Evolutionary conservation across 2,329 filamentous ascomycete species (phyloP), one percentile per base, ranked within the genome.

Genomic region (Curvularia lunata): DNA sequence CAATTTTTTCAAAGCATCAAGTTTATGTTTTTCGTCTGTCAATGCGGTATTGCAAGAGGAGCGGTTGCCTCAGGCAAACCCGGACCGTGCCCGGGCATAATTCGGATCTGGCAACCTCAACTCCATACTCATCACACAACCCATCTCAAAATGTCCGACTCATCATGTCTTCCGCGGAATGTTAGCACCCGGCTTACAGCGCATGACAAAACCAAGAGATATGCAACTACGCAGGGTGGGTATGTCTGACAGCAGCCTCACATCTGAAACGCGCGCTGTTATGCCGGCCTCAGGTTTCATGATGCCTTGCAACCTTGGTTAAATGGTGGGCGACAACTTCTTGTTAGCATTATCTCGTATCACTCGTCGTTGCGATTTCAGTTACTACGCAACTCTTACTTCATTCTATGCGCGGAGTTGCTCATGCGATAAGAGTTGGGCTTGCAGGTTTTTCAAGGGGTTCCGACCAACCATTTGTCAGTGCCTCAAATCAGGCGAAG

Each of bases 241-340:
- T 4, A 13, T 21, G 21, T 47, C 25, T 10, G 50, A 23, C 28
- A 43, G 5, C 45, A 9, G 50, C 32, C 21, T 42, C 23, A 25
- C 23, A 28, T 42, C 38, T 54, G 54, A 57, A 57, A 57, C 54
- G 13, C 45, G 41, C 54, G 3, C 32, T 38, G 50, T 57, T 43
- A 48, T 52, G 50, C 38, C 43, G 48, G 43, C 43, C 38, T 57
- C 38, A 54, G 54, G 50, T 51, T 38, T 23, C 54, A 47, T 37
- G 50, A 40, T 32, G 32, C 5, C 21, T 54, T 28, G 28, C 16
- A 5, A 45, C 45, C 18, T 45, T 28, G 27, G 34, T 21, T 45
- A 50, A 38, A 40, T 10, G 27, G 27, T 57, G 45, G 25, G 38
- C 30, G 40, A 40, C 16, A 27, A 45, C 21, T 18, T 57, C 25